phyloP scores from a whole-genome alignment of 108 stramenopile species.

The Cylindrotheca fusiformis region DNA sequence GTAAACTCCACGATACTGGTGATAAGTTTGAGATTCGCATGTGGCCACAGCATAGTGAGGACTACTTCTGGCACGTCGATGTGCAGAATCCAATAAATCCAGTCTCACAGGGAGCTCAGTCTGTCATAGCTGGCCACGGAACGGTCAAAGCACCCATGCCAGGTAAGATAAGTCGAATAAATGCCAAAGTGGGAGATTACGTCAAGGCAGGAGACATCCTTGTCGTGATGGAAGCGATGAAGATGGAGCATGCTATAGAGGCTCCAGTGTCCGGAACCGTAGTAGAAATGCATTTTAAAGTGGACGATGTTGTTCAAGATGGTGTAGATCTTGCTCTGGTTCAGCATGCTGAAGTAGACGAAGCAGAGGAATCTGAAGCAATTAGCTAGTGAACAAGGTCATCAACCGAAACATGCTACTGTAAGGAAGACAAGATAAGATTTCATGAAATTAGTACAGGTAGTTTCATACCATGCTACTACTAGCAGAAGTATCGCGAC shows the following conservation, averaged over 20 bases:
- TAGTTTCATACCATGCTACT: no score
- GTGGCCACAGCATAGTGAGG: conserved; percentile 32
- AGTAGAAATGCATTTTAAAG: conserved; percentile 27
- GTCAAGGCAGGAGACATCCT: conserved; percentile 69
- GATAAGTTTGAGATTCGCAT: conserved; percentile 34
- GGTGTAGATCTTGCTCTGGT: conserved; percentile 50
- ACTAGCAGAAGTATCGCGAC: no score
- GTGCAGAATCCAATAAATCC: conserved; percentile 23
- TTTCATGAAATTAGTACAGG: no score
- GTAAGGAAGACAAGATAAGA: no score
- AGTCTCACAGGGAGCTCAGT: not conserved
- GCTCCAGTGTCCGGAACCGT: conserved; percentile 62
- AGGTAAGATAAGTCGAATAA: conserved; percentile 70
- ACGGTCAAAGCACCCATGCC: conserved; percentile 82
- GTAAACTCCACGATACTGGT: conserved; percentile 11
- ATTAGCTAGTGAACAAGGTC: not conserved
- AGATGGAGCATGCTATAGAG: conserved; percentile 83
- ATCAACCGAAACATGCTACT: not conserved
- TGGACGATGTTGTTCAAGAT: conserved; percentile 62
- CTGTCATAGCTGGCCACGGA: conserved; percentile 17
- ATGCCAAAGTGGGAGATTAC: conserved; percentile 49
- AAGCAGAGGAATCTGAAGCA: not conserved
- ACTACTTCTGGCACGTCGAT: conserved; percentile 30
- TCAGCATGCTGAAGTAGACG: conserved; percentile 16
- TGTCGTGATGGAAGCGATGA: conserved; percentile 90